Conservation (phyloP, 2,329 filamentous ascomycete genomes). For the Paracoccidioides brasiliensis region DNA sequence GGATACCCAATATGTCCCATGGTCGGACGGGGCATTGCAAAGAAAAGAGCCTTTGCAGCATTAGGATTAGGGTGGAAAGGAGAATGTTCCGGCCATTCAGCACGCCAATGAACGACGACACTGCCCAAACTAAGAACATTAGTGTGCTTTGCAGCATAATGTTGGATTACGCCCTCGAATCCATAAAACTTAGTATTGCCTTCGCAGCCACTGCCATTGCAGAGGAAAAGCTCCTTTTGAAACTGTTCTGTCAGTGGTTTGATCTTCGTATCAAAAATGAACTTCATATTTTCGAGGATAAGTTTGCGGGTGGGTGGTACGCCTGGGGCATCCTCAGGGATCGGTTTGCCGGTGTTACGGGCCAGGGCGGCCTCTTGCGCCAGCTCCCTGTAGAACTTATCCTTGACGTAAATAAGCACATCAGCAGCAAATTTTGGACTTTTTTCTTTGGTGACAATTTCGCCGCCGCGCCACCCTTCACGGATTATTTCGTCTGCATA, state of each 20-base stretch:
- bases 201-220: slow-evolving; percentile 47
- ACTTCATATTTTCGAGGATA: slow-evolving; percentile 75
- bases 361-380: slow-evolving; percentile 40
- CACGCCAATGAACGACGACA: slow-evolving; percentile 63
- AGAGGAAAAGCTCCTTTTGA: slow-evolving; percentile 63
- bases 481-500: slow-evolving; percentile 60
- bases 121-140: slow-evolving; percentile 55
- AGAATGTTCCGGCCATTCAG: slow-evolving; percentile 65
- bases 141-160: slow-evolving; percentile 74
- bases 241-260: slow-evolving; percentile 53
- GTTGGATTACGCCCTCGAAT: slow-evolving; percentile 68
- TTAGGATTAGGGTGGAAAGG: slow-evolving; percentile 55
- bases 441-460: slow-evolving; percentile 49
- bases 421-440: slow-evolving; percentile 58
- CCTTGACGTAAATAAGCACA: slow-evolving; percentile 53
- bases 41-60: slow-evolving; percentile 28
- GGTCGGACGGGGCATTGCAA: slow-evolving; percentile 19
- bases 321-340: slow-evolving; percentile 37
- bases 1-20: slow-evolving; percentile 12
- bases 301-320: slow-evolving; percentile 49
- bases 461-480: slow-evolving; percentile 51
- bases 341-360: slow-evolving; percentile 34
- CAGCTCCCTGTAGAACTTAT: slow-evolving; percentile 51
- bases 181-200: slow-evolving; percentile 54
- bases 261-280: slow-evolving; percentile 66